Conservation (phyloP, 257 asterid genomes). For the Pogostemon cablin region DNA sequence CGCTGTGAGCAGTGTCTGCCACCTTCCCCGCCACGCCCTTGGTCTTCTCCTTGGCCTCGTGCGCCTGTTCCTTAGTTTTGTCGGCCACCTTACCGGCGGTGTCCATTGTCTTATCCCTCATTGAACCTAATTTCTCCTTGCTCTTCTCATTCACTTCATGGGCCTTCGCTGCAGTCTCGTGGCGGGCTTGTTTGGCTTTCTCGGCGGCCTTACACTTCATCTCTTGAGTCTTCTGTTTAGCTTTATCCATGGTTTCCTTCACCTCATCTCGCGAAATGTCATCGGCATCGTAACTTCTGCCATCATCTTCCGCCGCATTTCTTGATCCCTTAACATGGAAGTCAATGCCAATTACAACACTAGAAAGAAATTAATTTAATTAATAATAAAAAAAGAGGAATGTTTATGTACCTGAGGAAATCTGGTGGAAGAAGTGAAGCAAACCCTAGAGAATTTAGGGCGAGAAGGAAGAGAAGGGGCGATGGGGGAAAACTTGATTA, state of each 20-base stretch:
- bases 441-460: conserved; percentile 52
- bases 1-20: conserved; percentile 43
- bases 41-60: conserved; percentile 42
- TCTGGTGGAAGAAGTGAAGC: conserved; percentile 63
- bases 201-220: conserved; percentile 45
- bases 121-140: conserved; percentile 31
- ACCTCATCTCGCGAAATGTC: conserved; percentile 36
- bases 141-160: conserved; percentile 38
- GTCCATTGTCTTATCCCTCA: conserved; percentile 41
- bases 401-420: conserved; percentile 50
- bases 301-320: conserved; percentile 43
- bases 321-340: conserved; percentile 40
- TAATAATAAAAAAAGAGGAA: not conserved
- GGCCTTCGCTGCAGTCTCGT: conserved; percentile 18
- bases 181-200: conserved; percentile 5
- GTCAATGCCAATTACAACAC: not conserved
- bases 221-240: conserved; percentile 39
- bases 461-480: conserved; percentile 39
- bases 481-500: conserved; percentile 41
- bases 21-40: conserved; percentile 45
- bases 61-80: conserved; percentile 42
- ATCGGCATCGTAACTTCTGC: conserved; percentile 40
- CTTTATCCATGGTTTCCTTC: conserved; percentile 35
- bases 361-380: too few species aligned
- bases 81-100: conserved; percentile 41